Conservation (phyloP, 352 stramenopile species). For the Phytophthora sp. region DNA sequence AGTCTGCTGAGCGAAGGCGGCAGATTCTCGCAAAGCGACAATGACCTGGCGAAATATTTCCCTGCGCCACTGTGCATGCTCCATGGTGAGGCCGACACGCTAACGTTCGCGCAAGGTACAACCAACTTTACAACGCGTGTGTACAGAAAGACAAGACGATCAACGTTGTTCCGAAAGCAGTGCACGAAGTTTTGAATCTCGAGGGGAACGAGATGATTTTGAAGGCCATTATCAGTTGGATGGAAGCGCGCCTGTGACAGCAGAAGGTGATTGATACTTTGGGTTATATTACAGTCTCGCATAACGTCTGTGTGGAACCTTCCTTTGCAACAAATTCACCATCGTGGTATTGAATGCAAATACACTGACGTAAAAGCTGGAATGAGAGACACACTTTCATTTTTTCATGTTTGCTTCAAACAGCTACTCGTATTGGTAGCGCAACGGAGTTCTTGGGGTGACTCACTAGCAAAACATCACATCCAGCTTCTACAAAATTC, state of each 20-base stretch:
- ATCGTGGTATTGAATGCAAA: no score
- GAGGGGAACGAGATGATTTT: constrained; percentile 38
- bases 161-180: constrained; percentile 33
- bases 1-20: constrained; percentile 33
- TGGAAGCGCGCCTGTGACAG: constrained; percentile 29
- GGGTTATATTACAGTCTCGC: no score
- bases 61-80: constrained; percentile 41
- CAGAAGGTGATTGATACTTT: no score
- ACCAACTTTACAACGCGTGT: constrained; percentile 42
- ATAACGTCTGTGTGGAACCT: no score
- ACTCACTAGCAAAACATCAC: no score
- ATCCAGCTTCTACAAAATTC: no score
- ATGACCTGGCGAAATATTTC: constrained; percentile 26
- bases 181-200: constrained; percentile 56
- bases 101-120: constrained; percentile 41
- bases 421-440: no score
- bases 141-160: constrained; percentile 54
- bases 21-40: constrained; percentile 30
- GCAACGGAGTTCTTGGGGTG: no score
- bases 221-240: constrained; percentile 40
- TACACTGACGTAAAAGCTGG: no score
- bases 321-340: no score
- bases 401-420: no score
- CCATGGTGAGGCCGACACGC: constrained; percentile 43
- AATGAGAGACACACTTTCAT: no score